Evolutionary conservation across 768 basidiomycete species (phyloP).

Genomic region (Fomitopsis serialis): DNA sequence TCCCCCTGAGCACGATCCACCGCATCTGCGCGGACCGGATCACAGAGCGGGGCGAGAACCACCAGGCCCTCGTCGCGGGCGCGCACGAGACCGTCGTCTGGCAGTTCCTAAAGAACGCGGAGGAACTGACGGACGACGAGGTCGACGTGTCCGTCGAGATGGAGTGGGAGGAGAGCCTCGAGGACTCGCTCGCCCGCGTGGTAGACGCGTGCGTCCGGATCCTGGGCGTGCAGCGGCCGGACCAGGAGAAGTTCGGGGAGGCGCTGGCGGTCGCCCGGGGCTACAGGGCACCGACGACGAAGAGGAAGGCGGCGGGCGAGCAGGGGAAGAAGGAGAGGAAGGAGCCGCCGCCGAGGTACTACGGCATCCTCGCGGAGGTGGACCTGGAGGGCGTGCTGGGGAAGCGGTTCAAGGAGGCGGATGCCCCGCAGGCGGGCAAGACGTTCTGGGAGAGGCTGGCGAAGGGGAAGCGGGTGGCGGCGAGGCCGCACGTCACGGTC

Average conservation of each 20-base stretch:
- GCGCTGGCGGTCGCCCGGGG: conserved; percentile 36
- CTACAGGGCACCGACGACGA: conserved; percentile 35
- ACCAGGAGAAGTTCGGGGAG: conserved; percentile 47
- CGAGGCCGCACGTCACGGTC: conserved; percentile 80
- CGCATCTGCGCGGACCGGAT: conserved; percentile 78
- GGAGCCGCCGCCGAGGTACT: conserved; percentile 55
- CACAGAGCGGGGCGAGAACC: conserved; percentile 69
- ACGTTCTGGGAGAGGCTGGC: conserved; percentile 48
- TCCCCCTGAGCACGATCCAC: conserved; percentile 56
- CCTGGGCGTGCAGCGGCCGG: conserved; percentile 49
- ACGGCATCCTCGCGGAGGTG: conserved; percentile 70
- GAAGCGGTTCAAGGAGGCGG: conserved; percentile 30
- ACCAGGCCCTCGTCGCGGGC: conserved; percentile 63
- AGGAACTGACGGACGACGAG: conserved; percentile 57
- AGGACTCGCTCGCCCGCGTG: conserved; percentile 50
- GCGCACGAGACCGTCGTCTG: conserved; percentile 79
- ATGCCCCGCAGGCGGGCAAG: conserved; percentile 25
- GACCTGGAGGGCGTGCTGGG: conserved; percentile 49
- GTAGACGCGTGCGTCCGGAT: conserved; percentile 52
- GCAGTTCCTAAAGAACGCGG: conserved; percentile 63
- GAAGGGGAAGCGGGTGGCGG: conserved; percentile 39
- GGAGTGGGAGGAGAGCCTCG: conserved; percentile 49
- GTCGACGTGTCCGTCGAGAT: conserved; percentile 70
- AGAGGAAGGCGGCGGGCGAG: conserved; percentile 20
- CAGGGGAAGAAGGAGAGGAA: conserved; percentile 31